These are phyloP conservation scores for Abrus precatorius DNA, from an alignment of 306 rosid species.

Conservation along the genomic window DNA sequence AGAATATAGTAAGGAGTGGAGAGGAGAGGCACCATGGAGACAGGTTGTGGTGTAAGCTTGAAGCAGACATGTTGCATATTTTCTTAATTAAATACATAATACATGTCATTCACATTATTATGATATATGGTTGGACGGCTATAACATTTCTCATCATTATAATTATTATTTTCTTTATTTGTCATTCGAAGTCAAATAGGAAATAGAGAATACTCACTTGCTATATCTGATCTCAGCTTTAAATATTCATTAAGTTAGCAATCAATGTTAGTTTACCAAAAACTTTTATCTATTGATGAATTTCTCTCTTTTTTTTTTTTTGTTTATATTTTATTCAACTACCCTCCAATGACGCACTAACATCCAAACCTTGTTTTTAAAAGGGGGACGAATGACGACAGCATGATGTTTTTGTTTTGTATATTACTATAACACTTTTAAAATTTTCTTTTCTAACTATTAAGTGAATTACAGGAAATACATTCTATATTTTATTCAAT, in stretches of 20 bases:
- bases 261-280: background rate
- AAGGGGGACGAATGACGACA: background rate
- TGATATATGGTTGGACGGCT: slow-evolving; percentile 4
- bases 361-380: background rate
- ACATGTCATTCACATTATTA: slow-evolving; percentile 18
- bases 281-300: background rate
- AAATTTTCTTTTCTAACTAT: too few relatives aligned
- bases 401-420: background rate
- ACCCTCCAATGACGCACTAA: background rate
- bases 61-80: slow-evolving; percentile 49
- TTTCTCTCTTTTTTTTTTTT: background rate
- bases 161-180: background rate
- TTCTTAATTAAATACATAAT: slow-evolving; percentile 36
- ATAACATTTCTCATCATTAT: slow-evolving; percentile 1
- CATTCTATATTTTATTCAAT: too few relatives aligned
- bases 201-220: background rate
- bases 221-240: background rate
- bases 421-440: too few relatives aligned
- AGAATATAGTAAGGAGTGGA: slow-evolving; percentile 47
- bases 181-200: background rate
- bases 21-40: slow-evolving; percentile 51
- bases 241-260: background rate
- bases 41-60: slow-evolving; percentile 50
- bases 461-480: too few relatives aligned
- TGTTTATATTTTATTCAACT: background rate